Evolutionary conservation across 139 green algal species (phyloP), one percentile per base, ranked within the genome.

Genomic region (Coelastrella sp.): DNA sequence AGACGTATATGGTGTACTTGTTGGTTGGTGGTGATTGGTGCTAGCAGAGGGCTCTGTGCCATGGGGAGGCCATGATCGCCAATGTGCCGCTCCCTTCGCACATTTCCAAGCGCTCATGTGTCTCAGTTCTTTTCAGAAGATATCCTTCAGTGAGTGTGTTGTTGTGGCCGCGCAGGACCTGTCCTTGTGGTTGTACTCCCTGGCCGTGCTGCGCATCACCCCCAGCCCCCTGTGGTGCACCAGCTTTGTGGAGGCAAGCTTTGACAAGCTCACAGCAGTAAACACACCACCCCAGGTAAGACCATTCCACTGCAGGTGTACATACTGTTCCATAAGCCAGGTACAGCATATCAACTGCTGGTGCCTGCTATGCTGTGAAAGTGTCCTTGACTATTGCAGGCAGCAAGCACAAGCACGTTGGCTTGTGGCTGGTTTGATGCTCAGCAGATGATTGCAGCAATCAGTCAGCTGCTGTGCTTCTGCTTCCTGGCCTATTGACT

Each of bases 221-320:
- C 91, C 91, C 74, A 85, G 73, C n/a, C 49, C 22, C 5, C 61
- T 85, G 15, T 94, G 91, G 91, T 78, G 74, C 7, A 70, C 25
- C 6, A 82, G 73, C 57, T 89, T 80, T 56, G 63, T 90, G 56
- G 27, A 61, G 25, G 81, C 85, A 8, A 90, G 70, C 20, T 70
- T 59, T 59, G 61, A 24, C 7, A 27, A 78, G 60, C 85, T 94
- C 22, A 20, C 85, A 22, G 56, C 65, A 56, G 20, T 35, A 78
- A 74, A 10, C 68, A 88, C 84, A 70, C 66, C 24, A n/a, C 66
- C 84, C n/a, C 84, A 88, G 84, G 84, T 88, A n/a, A 66, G 56
- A n/a, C 24, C 7, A 7, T 7, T 12, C 35, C 35, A 49, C 35
- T 49, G 35, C 35, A 11, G 10, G 73, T 57, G 73, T 11, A 15